Percentiles rank a stretch among this genome's conserved stretches.
phyloP scores from a whole-genome alignment of 164 flowering plant species.

The Annona cherimola region DNA sequence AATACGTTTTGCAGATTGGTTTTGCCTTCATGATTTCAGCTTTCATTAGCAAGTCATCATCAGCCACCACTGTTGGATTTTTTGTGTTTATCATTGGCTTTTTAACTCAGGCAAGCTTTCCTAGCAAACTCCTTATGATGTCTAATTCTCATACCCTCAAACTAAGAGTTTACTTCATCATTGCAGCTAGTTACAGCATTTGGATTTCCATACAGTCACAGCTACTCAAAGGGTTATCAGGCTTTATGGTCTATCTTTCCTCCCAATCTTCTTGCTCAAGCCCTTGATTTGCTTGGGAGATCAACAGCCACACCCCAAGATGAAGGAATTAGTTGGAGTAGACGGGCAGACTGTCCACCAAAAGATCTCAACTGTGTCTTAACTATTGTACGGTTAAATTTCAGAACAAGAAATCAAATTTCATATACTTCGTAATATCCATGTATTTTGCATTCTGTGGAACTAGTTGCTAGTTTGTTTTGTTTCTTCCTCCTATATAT shows the following conservation, averaged over 20 bases:
- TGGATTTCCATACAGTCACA: constrained; percentile 66
- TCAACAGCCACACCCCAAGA: constrained; percentile 69
- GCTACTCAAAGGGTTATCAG: constrained; percentile 22
- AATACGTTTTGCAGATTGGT: constrained; percentile 39
- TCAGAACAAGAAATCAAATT: not conserved
- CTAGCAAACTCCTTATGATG: not conserved
- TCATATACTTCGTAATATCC: not conserved
- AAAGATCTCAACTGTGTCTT: constrained; percentile 52
- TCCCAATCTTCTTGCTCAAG: constrained; percentile 79
- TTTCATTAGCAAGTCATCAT: constrained; percentile 80
- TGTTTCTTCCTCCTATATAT: not conserved
- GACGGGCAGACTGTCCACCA: constrained; percentile 52
- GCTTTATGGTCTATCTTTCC: constrained; percentile 80
- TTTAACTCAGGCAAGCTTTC: constrained; percentile 57
- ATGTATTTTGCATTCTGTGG: not conserved
- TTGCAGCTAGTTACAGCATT: constrained; percentile 70
- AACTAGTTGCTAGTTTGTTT: not conserved
- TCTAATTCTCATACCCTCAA: no score
- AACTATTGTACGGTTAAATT: constrained; percentile 53
- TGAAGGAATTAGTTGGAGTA: constrained; percentile 77
- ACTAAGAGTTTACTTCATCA: constrained; percentile 2
- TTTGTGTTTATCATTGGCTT: constrained; percentile 75
- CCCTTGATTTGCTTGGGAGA: constrained; percentile 46
- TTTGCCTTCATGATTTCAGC: constrained; percentile 84
- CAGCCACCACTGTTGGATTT: constrained; percentile 80